Conservation (phyloP, 306 rosid species). For the Cucurbita pepo region DNA sequence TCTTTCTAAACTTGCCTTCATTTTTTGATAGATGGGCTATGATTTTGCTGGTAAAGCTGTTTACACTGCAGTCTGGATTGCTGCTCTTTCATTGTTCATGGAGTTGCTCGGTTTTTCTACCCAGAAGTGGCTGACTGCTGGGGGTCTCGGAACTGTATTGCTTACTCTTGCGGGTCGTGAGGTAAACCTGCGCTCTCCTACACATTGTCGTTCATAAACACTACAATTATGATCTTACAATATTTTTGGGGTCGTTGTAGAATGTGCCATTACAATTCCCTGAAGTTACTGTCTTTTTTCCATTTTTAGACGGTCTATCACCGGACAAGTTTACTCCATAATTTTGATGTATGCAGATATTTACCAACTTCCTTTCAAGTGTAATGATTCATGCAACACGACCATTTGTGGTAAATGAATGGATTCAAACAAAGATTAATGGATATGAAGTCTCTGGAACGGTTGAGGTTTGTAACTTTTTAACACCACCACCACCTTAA, state of each 20-base stretch:
- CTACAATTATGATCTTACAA: not conserved
- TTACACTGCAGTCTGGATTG: slow-evolving; percentile 90
- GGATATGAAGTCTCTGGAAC: slow-evolving; percentile 99
- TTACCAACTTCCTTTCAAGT: slow-evolving; percentile 92
- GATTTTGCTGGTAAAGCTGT: slow-evolving; percentile 90
- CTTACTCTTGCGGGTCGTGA: slow-evolving; percentile 97
- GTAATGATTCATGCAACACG: slow-evolving; percentile 91
- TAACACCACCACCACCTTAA: not conserved
- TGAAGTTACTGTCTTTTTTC: not conserved
- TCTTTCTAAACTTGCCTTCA: not conserved
- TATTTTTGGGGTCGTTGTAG: slow-evolving; percentile 3
- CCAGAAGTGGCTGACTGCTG: slow-evolving; percentile 96
- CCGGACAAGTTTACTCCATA: not conserved
- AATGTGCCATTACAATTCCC: not conserved
- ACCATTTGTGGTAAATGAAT: slow-evolving; percentile 79
- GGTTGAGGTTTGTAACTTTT: slow-evolving; percentile 66
- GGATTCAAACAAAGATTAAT: slow-evolving; percentile 95
- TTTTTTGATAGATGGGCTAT: slow-evolving; percentile 59
- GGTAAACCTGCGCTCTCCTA: slow-evolving; percentile 35
- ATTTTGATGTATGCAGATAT: slow-evolving; percentile 53
- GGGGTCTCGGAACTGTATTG: slow-evolving; percentile 94
- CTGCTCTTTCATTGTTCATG: slow-evolving; percentile 91
- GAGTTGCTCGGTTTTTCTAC: slow-evolving; percentile 96
- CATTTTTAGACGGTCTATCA: not conserved
- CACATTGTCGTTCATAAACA: not conserved